These are phyloP conservation scores for Chrysoporthe deuterocubensis DNA, from an alignment of 2,329 filamentous ascomycete species.

Conservation along the genomic window DNA sequence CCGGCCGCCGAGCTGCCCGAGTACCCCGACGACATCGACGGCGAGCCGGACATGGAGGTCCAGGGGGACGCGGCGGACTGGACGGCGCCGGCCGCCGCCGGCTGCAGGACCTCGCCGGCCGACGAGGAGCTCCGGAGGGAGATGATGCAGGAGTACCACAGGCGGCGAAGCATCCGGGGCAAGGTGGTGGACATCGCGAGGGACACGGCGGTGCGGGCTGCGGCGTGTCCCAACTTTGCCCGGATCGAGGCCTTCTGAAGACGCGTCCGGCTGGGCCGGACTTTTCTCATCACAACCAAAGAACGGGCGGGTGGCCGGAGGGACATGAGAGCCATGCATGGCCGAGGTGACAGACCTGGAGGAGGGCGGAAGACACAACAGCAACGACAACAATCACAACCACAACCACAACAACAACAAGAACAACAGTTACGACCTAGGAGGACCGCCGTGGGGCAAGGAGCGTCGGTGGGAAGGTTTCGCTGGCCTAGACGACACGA, in stretches of 20 bases:
- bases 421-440: too few relatives aligned
- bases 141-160: conserved; percentile 15
- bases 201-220: not conserved
- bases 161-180: not conserved
- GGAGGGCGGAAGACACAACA: not conserved
- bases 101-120: conserved; percentile 5
- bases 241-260: conserved; percentile 8
- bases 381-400: too few relatives aligned
- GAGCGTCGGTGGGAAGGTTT: too few relatives aligned
- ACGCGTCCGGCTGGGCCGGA: not conserved
- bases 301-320: not conserved
- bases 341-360: not conserved
- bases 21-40: conserved; percentile 15
- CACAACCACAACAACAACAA: not conserved
- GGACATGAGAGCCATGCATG: not conserved
- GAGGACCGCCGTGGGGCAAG: too few relatives aligned
- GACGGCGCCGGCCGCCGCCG: not conserved
- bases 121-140: conserved; percentile 16
- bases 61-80: not conserved
- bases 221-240: conserved; percentile 9
- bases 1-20: not conserved
- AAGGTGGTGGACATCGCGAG: not conserved
- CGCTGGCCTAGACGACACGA: not conserved
- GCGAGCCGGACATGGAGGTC: not conserved
- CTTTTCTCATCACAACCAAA: not conserved